Evolutionary conservation across 1,284 basidiomycete genomes (phyloP).

Genomic region (Naganishia liquefaciens): DNA sequence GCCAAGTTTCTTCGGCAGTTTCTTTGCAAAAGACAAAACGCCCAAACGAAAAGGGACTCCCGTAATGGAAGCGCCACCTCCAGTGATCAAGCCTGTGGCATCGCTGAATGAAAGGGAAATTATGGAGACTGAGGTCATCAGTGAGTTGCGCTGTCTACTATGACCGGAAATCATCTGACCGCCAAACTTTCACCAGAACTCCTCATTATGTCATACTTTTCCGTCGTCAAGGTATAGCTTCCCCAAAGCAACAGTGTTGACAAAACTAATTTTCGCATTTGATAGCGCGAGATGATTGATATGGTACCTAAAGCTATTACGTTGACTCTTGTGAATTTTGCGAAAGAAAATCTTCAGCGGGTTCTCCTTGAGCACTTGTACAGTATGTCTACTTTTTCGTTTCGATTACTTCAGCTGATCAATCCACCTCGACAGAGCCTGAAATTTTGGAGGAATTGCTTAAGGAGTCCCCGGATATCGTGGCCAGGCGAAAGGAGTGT

Average conservation of each 20-base stretch:
- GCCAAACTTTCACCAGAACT: slow-evolving; percentile 64
- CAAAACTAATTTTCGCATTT: neutral
- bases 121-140: slow-evolving; percentile 99
- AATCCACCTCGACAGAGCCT: slow-evolving; percentile 57
- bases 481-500: slow-evolving; percentile 77
- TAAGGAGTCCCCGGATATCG: slow-evolving; percentile 70
- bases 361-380: slow-evolving; percentile 86
- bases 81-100: slow-evolving; percentile 86
- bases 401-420: neutral
- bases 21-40: slow-evolving; percentile 68
- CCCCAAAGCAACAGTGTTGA: neutral
- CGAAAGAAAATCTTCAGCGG: slow-evolving; percentile 89
- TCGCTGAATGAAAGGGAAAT: slow-evolving; percentile 86
- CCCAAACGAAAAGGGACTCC: slow-evolving; percentile 73
- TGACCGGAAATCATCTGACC: no score
- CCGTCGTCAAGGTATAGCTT: slow-evolving; percentile 72
- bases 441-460: slow-evolving; percentile 88
- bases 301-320: slow-evolving; percentile 99
- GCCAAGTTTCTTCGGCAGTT: slow-evolving; percentile 90
- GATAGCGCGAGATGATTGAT: slow-evolving; percentile 92
- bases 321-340: slow-evolving; percentile 84
- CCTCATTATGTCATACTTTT: slow-evolving; percentile 90
- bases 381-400: slow-evolving; percentile 46
- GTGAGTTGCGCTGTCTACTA: slow-evolving; percentile 60
- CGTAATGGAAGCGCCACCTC: slow-evolving; percentile 89